Evolutionary conservation across 371 early-diverging fungal genomes (phyloP).

Genomic region (Mortierella sp.): DNA sequence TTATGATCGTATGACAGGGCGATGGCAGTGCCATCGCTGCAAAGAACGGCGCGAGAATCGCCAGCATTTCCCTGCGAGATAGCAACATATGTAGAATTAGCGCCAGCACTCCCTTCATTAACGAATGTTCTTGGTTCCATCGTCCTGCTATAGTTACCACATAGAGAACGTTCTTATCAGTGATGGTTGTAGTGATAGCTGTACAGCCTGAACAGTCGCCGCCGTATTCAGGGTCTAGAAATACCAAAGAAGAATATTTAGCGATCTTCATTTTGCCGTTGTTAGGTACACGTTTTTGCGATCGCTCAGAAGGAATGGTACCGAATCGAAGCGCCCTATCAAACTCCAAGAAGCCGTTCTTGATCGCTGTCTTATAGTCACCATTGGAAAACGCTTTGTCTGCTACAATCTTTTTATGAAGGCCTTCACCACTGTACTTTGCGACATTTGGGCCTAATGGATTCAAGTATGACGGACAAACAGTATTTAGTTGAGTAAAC

Average conservation of each 20-base stretch:
- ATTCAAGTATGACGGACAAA: background rate
- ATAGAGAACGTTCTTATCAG: slow-evolving; percentile 67
- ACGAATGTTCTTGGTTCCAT: too few species aligned
- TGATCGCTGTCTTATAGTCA: slow-evolving; percentile 75
- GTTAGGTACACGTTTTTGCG: too few species aligned
- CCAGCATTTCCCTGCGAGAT: slow-evolving; percentile 87
- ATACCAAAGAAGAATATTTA: background rate
- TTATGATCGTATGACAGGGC: slow-evolving; percentile 95
- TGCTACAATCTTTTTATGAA: slow-evolving; percentile 75
- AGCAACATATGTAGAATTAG: too few species aligned
- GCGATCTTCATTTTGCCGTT: background rate
- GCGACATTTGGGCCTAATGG: slow-evolving; percentile 81
- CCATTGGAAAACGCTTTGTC: slow-evolving; percentile 71
- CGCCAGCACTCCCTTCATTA: too few species aligned
- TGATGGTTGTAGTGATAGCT: slow-evolving; percentile 86
- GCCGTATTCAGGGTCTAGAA: slow-evolving; percentile 72
- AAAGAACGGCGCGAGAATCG: slow-evolving; percentile 92
- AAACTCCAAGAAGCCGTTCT: slow-evolving; percentile 80
- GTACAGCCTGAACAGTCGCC: slow-evolving; percentile 93
- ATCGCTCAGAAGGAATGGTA: slow-evolving; percentile 29
- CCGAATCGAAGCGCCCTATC: slow-evolving; percentile 82
- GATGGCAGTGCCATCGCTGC: slow-evolving; percentile 77
- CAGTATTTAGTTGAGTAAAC: background rate
- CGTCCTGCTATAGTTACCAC: slow-evolving; percentile 40
- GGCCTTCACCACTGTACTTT: slow-evolving; percentile 79